These are phyloP conservation scores for Microdochium nivale DNA, from an alignment of 2,329 filamentous ascomycete genomes.

Conservation along the genomic window DNA sequence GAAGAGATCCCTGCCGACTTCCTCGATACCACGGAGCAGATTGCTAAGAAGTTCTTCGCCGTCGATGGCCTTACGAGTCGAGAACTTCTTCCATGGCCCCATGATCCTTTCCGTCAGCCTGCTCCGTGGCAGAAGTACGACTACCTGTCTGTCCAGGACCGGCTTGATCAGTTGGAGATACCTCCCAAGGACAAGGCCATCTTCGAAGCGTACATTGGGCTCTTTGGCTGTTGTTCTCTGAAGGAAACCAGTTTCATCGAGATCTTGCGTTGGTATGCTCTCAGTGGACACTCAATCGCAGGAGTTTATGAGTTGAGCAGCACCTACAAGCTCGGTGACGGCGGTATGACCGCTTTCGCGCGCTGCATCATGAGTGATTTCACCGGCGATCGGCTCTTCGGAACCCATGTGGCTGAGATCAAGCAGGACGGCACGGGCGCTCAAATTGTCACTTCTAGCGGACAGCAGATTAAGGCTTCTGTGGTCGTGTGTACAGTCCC, in stretches of 20 bases:
- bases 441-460: too few relatives aligned
- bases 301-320: slow-evolving; percentile 1
- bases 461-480: too few relatives aligned
- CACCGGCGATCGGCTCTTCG: too few relatives aligned
- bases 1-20: too few relatives aligned
- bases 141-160: slow-evolving; percentile 29
- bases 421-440: too few relatives aligned
- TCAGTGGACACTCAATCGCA: slow-evolving; percentile 30
- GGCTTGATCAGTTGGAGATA: slow-evolving; percentile 29
- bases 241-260: slow-evolving; percentile 35
- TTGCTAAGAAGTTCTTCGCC: slow-evolving; percentile 30
- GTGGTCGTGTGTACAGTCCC: slow-evolving; percentile 10
- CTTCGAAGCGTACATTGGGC: slow-evolving; percentile 30
- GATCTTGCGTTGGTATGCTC: slow-evolving; percentile 38
- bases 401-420: too few relatives aligned
- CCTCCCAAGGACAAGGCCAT: slow-evolving; percentile 28
- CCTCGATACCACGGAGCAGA: too few relatives aligned
- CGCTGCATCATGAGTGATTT: too few relatives aligned
- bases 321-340: too few relatives aligned
- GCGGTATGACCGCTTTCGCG: too few relatives aligned
- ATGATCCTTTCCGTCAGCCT: slow-evolving; percentile 20
- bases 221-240: slow-evolving; percentile 32
- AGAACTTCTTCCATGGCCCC: slow-evolving; percentile 29
- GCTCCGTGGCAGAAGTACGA: slow-evolving; percentile 26
- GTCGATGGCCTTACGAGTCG: slow-evolving; percentile 31